Conservation (phyloP, 768 basidiomycete species). For the Boletus pseudo-olivaceus region DNA sequence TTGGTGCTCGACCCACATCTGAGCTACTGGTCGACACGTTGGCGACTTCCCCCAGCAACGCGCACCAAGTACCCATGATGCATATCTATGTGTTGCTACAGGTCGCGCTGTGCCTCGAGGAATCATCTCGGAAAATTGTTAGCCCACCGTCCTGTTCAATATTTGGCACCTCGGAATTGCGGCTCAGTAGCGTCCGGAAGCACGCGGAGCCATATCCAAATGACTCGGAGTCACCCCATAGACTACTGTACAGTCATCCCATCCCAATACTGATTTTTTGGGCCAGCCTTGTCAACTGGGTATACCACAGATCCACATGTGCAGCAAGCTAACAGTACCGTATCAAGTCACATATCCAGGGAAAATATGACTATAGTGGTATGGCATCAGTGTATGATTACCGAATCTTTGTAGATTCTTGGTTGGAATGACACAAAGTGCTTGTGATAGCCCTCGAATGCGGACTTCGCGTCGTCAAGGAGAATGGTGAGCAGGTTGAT, state of each 20-base stretch:
- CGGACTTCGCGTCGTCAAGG: slow-evolving; percentile 15
- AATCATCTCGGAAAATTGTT: no score
- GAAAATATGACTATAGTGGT: neutral
- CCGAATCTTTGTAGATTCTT: neutral
- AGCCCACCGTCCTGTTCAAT: neutral
- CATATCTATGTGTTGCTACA: no score
- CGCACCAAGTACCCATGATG: no score
- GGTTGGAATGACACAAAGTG: neutral
- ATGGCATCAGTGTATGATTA: neutral
- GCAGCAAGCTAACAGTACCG: no score
- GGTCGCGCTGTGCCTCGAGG: no score
- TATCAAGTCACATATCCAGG: no score
- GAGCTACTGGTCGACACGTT: no score
- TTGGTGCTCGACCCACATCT: no score
- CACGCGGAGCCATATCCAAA: neutral
- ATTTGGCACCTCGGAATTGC: neutral
- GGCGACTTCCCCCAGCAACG: no score
- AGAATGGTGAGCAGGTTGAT: slow-evolving; percentile 14
- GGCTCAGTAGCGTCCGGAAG: neutral
- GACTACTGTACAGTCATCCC: neutral
- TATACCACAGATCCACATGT: neutral
- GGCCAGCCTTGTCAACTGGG: neutral
- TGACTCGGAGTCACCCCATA: neutral
- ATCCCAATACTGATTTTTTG: neutral
- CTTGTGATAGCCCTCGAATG: slow-evolving; percentile 16